Conservation (phyloP, 177 flowering plant genomes). For the Telopea speciosissima region DNA sequence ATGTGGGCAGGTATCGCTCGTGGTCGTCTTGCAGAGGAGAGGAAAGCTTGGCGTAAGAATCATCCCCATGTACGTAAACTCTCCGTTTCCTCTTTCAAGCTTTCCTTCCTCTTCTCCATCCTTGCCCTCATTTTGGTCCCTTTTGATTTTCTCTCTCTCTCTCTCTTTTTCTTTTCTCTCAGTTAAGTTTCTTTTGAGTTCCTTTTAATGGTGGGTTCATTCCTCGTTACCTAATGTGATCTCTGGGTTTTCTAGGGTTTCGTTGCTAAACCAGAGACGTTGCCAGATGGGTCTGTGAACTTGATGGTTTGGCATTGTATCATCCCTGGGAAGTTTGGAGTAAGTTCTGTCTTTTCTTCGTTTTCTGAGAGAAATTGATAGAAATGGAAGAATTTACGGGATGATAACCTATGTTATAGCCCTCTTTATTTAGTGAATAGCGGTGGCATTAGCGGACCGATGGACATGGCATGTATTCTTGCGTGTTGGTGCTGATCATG, state of each 20-base stretch:
- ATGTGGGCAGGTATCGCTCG: constrained; percentile 62
- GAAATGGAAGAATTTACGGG: not conserved
- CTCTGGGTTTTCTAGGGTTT: constrained; percentile 27
- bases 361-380: not conserved
- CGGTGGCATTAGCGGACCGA: too few relatives aligned
- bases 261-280: constrained; percentile 40
- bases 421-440: too few relatives aligned
- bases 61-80: constrained; percentile 42
- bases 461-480: too few relatives aligned
- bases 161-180: too few relatives aligned
- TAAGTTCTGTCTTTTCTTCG: constrained; percentile 8
- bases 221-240: not conserved
- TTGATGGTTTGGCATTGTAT: constrained; percentile 41
- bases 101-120: not conserved
- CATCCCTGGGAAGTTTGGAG: constrained; percentile 42
- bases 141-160: not conserved
- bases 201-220: too few relatives aligned
- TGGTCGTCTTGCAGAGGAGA: constrained; percentile 45
- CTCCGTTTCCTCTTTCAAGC: not conserved
- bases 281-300: constrained; percentile 36
- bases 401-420: not conserved
- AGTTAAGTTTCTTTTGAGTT: too few relatives aligned
- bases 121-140: not conserved
- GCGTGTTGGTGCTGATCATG: too few relatives aligned
- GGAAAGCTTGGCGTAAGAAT: constrained; percentile 57